Conservation (phyloP, 805 yeast genomes). For the Candida multigemmis region DNA sequence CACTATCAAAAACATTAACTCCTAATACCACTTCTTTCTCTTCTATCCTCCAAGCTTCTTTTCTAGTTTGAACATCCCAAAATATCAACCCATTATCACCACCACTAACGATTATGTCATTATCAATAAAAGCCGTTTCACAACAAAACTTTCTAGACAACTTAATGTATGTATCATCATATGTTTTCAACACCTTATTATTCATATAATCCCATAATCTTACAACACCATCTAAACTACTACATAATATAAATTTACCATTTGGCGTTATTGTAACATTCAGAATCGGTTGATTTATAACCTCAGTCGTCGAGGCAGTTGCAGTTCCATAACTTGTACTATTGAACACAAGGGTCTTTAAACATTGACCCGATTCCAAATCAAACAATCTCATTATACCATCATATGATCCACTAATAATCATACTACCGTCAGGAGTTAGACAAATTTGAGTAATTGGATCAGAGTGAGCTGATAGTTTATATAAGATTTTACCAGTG, state of each 20-base stretch:
- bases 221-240: slow-evolving; percentile 71
- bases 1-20: slow-evolving; percentile 28
- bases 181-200: slow-evolving; percentile 74
- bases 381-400: slow-evolving; percentile 89
- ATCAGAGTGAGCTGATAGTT: slow-evolving; percentile 87
- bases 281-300: slow-evolving; percentile 60
- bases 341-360: slow-evolving; percentile 80
- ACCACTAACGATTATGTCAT: too few relatives aligned
- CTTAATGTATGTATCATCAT: too few relatives aligned
- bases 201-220: slow-evolving; percentile 83
- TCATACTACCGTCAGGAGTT: slow-evolving; percentile 70
- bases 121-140: too few relatives aligned
- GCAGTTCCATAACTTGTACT: slow-evolving; percentile 48
- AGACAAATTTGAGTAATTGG: slow-evolving; percentile 74
- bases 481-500: slow-evolving; percentile 61
- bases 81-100: slow-evolving; percentile 45
- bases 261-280: slow-evolving; percentile 70
- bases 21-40: slow-evolving; percentile 15
- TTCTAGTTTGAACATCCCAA: slow-evolving; percentile 63
- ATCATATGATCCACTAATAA: slow-evolving; percentile 83
- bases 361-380: slow-evolving; percentile 80
- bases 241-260: slow-evolving; percentile 67
- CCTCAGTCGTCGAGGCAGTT: slow-evolving; percentile 46
- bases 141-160: too few relatives aligned
- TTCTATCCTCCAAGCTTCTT: slow-evolving; percentile 24